These are phyloP conservation scores for Hanseniaspora osmophila DNA, from an alignment of 805 yeast species.

Conservation along the genomic window DNA sequence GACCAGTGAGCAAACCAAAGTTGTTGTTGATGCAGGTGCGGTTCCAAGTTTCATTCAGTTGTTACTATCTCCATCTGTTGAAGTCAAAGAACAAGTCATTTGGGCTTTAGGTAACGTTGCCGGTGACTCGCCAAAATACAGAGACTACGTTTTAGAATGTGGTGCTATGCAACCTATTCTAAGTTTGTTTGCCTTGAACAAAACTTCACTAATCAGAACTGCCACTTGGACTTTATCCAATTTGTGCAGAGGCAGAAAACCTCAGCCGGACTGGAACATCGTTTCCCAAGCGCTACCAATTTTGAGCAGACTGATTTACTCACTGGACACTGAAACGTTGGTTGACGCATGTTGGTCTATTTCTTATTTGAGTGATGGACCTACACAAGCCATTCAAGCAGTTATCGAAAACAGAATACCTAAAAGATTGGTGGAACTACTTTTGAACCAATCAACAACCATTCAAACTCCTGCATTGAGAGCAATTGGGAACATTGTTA, in stretches of 20 bases:
- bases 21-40: constrained; percentile 86
- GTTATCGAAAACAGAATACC: constrained; percentile 95
- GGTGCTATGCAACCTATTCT: constrained; percentile 85
- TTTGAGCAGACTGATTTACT: constrained; percentile 77
- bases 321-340: constrained; percentile 82
- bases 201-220: constrained; percentile 82
- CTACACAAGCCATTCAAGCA: constrained; percentile 86
- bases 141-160: constrained; percentile 77
- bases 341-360: constrained; percentile 99
- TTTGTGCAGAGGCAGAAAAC: constrained; percentile 89
- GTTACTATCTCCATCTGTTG: constrained; percentile 66
- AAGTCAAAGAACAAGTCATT: constrained; percentile 95
- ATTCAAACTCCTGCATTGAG: constrained; percentile 96
- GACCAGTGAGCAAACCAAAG: constrained; percentile 71
- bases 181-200: constrained; percentile 60
- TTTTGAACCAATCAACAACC: constrained; percentile 67
- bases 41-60: constrained; percentile 82
- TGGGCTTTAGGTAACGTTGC: constrained; percentile 99
- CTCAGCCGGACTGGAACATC: constrained; percentile 88
- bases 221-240: constrained; percentile 97
- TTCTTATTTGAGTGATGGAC: constrained; percentile 86
- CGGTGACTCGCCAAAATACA: constrained; percentile 81
- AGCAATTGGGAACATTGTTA: constrained; percentile 94
- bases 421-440: constrained; percentile 78
- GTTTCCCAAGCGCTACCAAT: constrained; percentile 85